These are phyloP conservation scores for Alternaria postmessia DNA, from an alignment of 2,329 filamentous ascomycete genomes.

Conservation along the genomic window DNA sequence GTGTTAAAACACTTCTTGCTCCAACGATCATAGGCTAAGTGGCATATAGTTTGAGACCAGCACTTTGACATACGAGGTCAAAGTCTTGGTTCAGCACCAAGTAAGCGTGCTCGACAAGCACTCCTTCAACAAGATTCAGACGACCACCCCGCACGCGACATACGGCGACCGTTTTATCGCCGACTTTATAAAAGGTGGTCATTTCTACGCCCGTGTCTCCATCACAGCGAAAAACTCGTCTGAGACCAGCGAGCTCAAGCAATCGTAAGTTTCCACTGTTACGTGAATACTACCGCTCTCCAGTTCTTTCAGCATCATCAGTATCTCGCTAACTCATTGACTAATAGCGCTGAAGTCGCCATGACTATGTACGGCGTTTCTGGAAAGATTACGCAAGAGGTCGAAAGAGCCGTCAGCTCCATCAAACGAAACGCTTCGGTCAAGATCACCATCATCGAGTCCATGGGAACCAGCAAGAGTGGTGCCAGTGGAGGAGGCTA, in stretches of 20 bases:
- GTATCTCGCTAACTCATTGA: background rate
- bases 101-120: background rate
- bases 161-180: background rate
- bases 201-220: background rate
- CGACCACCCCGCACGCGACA: background rate
- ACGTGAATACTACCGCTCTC: background rate
- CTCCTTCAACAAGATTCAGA: constrained; percentile 1
- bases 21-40: background rate
- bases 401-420: background rate
- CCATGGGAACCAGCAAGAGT: background rate
- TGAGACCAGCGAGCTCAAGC: background rate
- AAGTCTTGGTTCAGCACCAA: constrained; percentile 1
- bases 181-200: background rate
- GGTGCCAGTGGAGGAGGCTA: background rate
- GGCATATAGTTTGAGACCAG: background rate
- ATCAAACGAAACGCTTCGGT: background rate
- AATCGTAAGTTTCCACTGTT: background rate
- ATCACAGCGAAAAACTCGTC: constrained; percentile 1
- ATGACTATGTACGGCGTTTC: constrained; percentile 2
- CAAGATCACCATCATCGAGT: background rate
- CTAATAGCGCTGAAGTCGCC: background rate
- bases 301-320: background rate
- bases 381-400: background rate
- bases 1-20: background rate
- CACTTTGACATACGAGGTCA: background rate